Evolutionary conservation across 805 yeast genomes (phyloP).

Genomic region (Ogataea pini): DNA sequence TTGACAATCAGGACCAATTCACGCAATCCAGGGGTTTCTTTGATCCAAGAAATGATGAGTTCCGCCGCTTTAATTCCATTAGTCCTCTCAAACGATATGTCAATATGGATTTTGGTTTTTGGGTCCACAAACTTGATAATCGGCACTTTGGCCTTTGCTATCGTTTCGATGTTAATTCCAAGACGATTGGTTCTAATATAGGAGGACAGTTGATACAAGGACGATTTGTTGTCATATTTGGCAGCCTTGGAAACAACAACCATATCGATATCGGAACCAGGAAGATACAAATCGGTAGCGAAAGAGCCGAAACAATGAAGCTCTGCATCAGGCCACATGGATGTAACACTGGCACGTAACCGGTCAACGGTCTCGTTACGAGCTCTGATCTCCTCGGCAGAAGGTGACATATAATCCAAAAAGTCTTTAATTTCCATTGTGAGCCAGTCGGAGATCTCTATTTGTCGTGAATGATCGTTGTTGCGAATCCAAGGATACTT

Average conservation of each 20-base stretch:
- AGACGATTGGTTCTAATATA: conserved; percentile 59
- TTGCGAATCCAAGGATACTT: conserved; percentile 75
- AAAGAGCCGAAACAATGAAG: conserved; percentile 89
- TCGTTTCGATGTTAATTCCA: conserved; percentile 77
- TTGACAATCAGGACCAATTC: conserved; percentile 81
- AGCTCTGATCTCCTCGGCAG: conserved; percentile 63
- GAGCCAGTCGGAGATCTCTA: conserved; percentile 83
- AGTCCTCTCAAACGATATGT: conserved; percentile 83
- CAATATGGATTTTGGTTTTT: conserved; percentile 69
- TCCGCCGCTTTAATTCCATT: conserved; percentile 84
- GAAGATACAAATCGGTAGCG: conserved; percentile 90
- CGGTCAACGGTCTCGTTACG: conserved; percentile 67
- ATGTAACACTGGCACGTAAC: conserved; percentile 51
- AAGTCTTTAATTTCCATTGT: conserved; percentile 84
- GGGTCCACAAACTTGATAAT: conserved; percentile 88
- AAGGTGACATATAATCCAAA: conserved; percentile 82
- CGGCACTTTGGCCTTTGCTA: conserved; percentile 90
- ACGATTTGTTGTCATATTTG: conserved; percentile 60
- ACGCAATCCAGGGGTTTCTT: conserved; percentile 72
- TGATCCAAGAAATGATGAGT: conserved; percentile 73
- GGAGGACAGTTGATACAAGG: conserved; percentile 71
- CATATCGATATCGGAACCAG: conserved; percentile 95
- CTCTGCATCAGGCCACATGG: conserved; percentile 76
- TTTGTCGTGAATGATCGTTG: conserved; percentile 74
- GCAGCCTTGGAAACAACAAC: conserved; percentile 68